Evolutionary conservation across 495 filamentous ascomycete genomes (phyloP), one percentile per base, ranked within the genome.

Genomic region (Barbatosphaeria neglecta): DNA sequence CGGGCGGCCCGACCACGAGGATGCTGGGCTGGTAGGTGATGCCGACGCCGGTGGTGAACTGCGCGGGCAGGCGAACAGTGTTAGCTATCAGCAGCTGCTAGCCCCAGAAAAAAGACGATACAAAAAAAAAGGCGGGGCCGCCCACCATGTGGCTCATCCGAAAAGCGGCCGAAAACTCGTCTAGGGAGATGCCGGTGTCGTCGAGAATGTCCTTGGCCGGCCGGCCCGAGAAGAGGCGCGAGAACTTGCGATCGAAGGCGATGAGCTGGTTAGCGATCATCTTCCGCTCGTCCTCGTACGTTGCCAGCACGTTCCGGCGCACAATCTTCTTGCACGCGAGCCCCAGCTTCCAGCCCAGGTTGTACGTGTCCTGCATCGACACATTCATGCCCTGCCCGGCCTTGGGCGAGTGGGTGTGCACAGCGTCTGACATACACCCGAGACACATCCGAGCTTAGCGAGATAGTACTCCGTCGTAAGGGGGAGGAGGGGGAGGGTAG

Each of bases 311-410:
- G 0, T 68, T 64, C 1, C 63, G 68, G 22, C 73, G 64, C 0
- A 69, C 55, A 37, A 71, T 64, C 16, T 67, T 74, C 22, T 75
- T 75, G 43, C 77, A 63, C 2, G 83, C 81, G 27, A 74, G 60
- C 0, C 74, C 72, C 19, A 89, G 65, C 59, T 89, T 89, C 83
- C 84, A 87, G 22, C 80, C 82, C 1, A 87, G 72, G 46, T 87
- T 87, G 58, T 78, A 84, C 0, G 81, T 70, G 52, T 82, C 79
- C 55, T 81, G 76, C 64, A 83, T 77, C 11, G 63, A 69, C 1
- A 81, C 77, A 53, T 89, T 87, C 83, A 87, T 86, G 15, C 84
- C 84, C 58, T 86, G 82, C 0, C 82, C 83, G 2, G 80, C 81
- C 64, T 85, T 84, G 6, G 83, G 83, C 0, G 76, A 80, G 48